Percentiles rank a stretch among this genome's conserved stretches.
Evolutionary conservation across 768 basidiomycete genomes (phyloP).

Genomic region (Boletus pseudo-olivaceus): DNA sequence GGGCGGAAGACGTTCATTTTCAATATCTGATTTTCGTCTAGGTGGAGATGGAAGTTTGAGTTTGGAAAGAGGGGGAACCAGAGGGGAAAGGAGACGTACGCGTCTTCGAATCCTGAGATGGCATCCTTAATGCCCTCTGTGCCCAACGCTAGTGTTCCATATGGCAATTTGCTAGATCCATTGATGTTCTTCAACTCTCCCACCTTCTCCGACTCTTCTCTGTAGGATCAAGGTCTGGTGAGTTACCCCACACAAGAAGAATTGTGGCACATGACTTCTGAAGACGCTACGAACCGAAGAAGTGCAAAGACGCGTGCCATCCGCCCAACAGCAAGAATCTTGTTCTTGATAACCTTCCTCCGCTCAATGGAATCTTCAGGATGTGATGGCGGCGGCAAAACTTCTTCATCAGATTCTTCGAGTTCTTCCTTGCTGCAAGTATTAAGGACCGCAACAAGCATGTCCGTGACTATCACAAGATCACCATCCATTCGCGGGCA

Average conservation of each 20-base stretch:
- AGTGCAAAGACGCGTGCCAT: constrained; percentile 96
- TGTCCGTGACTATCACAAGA: constrained; percentile 78
- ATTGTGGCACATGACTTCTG: not conserved
- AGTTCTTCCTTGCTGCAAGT: constrained; percentile 96
- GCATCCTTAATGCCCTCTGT: constrained; percentile 94
- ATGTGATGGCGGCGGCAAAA: constrained; percentile 33
- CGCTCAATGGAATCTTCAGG: constrained; percentile 63
- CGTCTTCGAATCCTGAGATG: constrained; percentile 91
- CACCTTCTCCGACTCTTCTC: constrained; percentile 97
- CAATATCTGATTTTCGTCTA: constrained; percentile 96
- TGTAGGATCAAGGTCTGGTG: constrained; percentile 25
- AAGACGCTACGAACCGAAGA: constrained; percentile 66
- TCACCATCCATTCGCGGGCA: constrained; percentile 1
- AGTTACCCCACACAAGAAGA: not conserved
- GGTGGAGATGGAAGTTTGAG: not conserved
- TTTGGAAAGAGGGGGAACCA: not conserved
- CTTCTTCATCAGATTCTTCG: constrained; percentile 64
- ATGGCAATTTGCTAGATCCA: constrained; percentile 74
- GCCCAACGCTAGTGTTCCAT: constrained; percentile 79
- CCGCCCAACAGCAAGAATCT: constrained; percentile 95
- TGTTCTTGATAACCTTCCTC: constrained; percentile 92
- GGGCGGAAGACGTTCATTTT: constrained; percentile 97
- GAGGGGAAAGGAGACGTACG: constrained; percentile 53
- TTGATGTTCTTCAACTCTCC: constrained; percentile 93
- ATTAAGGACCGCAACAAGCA: constrained; percentile 95